Percentiles rank a stretch among this genome's conserved stretches.
Evolutionary conservation across 495 filamentous ascomycete species (phyloP).

Genomic region (Trichoderma erinaceum): DNA sequence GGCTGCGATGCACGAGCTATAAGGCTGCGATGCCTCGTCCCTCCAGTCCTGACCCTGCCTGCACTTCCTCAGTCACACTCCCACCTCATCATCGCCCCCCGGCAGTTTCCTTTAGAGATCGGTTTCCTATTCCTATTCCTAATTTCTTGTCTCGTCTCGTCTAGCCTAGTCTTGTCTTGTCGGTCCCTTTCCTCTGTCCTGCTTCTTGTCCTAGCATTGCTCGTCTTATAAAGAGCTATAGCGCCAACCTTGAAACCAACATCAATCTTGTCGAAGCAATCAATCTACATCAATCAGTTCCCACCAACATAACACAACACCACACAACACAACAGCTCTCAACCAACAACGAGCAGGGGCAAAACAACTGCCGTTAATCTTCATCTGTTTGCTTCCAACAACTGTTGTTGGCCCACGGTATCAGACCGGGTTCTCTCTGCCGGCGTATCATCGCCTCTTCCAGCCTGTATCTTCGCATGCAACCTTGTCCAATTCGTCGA

Average conservation of each 20-base stretch:
- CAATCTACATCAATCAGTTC: not conserved
- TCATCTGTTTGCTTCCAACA: not conserved
- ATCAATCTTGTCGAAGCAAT: not conserved
- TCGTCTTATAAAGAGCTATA: slow-evolving; percentile 14
- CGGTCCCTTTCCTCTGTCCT: slow-evolving; percentile 12
- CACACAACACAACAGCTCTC: not conserved
- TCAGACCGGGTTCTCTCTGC: not conserved
- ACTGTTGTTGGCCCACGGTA: not conserved
- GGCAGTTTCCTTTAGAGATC: slow-evolving; percentile 14
- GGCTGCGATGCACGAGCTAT: slow-evolving; percentile 22
- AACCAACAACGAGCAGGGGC: not conserved
- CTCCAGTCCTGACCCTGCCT: slow-evolving; percentile 20
- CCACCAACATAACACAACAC: not conserved
- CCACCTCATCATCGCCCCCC: slow-evolving; percentile 9
- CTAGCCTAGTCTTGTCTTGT: not conserved
- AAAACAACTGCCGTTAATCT: not conserved
- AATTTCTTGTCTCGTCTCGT: not conserved
- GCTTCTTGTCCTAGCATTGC: not conserved
- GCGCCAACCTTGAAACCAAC: not conserved
- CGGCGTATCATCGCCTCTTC: not conserved
- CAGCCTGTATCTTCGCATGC: not conserved
- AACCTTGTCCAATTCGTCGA: not conserved
- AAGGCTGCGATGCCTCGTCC: slow-evolving; percentile 34
- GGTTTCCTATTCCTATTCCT: slow-evolving; percentile 13
- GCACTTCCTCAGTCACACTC: slow-evolving; percentile 16